Conservation (phyloP, 2,329 filamentous ascomycete species). For the Pyricularia sp. region DNA sequence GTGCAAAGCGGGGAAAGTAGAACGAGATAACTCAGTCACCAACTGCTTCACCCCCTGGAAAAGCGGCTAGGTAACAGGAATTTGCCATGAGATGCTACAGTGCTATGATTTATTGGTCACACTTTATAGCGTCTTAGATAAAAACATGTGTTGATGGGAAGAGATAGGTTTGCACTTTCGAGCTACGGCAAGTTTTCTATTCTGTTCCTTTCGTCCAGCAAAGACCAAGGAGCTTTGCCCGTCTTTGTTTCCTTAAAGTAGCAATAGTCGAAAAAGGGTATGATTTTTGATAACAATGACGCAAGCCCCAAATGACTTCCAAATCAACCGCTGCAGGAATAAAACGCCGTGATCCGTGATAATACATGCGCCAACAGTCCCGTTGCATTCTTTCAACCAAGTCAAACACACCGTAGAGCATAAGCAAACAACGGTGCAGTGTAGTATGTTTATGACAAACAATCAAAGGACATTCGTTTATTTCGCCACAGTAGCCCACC, state of each 20-base stretch:
- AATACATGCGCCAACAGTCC: neutral
- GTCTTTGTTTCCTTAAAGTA: neutral
- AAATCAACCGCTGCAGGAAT: neutral
- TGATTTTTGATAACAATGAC: neutral
- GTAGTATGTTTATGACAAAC: neutral
- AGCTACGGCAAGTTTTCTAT: neutral
- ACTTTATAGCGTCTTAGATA: neutral
- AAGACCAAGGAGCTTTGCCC: too few species aligned
- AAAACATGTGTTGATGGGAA: neutral
- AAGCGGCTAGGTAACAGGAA: neutral
- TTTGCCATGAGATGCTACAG: neutral
- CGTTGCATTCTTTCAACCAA: neutral
- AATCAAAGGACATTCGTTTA: neutral
- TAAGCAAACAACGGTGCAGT: neutral
- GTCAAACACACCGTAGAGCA: neutral
- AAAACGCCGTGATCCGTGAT: neutral
- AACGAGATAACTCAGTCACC: neutral
- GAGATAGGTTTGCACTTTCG: neutral
- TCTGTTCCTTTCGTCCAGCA: neutral
- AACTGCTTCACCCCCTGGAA: neutral
- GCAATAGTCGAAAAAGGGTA: neutral
- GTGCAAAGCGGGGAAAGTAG: too few species aligned
- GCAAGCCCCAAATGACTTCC: neutral
- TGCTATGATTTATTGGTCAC: neutral
- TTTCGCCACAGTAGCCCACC: constrained; percentile 8